Percentiles rank a stretch among this genome's conserved stretches.
These are phyloP conservation scores for Talaromyces borbonicus DNA, from an alignment of 495 filamentous ascomycete genomes.

Conservation along the genomic window DNA sequence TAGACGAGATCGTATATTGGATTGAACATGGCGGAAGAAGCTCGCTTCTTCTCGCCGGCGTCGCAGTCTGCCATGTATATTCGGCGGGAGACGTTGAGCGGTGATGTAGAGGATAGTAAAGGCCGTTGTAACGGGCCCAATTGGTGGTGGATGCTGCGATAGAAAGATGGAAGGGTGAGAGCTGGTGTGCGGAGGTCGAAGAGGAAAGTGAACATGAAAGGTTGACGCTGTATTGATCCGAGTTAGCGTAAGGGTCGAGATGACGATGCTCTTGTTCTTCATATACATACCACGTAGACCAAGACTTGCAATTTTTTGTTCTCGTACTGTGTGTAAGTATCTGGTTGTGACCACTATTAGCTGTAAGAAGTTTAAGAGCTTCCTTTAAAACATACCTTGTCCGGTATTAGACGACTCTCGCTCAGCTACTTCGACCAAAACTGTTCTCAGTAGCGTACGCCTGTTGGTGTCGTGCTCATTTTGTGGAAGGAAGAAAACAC, in stretches of 20 bases:
- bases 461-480: slow-evolving; percentile 27
- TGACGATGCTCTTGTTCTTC: background rate
- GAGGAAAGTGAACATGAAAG: slow-evolving; percentile 86
- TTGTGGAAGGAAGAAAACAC: slow-evolving; percentile 10
- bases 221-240: slow-evolving; percentile 44
- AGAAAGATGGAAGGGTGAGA: slow-evolving; percentile 59
- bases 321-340: slow-evolving; percentile 2
- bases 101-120: slow-evolving; percentile 56
- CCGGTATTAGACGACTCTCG: slow-evolving; percentile 10
- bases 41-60: background rate
- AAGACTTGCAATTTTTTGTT: slow-evolving; percentile 55
- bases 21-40: slow-evolving; percentile 23
- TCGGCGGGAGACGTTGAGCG: slow-evolving; percentile 37
- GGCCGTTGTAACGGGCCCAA: slow-evolving; percentile 67
- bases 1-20: slow-evolving; percentile 78
- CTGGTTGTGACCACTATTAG: too few relatives aligned
- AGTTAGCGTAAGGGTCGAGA: background rate
- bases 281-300: slow-evolving; percentile 48
- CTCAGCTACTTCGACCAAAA: slow-evolving; percentile 33
- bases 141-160: slow-evolving; percentile 73
- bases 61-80: slow-evolving; percentile 19
- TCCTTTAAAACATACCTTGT: slow-evolving; percentile 12
- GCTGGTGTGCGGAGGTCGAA: slow-evolving; percentile 63
- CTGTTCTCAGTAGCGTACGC: slow-evolving; percentile 38
- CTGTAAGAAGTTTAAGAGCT: too few relatives aligned